phyloP scores from a whole-genome alignment of 2,329 filamentous ascomycete species.

The Aspergillus hortae region DNA sequence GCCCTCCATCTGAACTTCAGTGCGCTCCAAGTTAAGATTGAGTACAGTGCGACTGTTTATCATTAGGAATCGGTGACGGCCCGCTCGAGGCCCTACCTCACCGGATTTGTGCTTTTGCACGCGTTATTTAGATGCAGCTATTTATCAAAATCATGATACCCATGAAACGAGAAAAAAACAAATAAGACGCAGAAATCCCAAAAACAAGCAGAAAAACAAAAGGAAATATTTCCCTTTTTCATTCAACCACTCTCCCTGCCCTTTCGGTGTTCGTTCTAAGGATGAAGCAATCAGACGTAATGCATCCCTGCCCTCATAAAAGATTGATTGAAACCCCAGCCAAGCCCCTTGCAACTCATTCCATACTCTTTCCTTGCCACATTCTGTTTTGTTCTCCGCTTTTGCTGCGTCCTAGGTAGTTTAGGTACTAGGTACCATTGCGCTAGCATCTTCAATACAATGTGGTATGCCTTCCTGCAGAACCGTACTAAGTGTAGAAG shows the following conservation, averaged over 20 bases:
- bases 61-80: no score
- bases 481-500: no score
- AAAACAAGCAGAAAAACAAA: constrained; percentile 1
- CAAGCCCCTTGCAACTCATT: neutral
- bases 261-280: no score
- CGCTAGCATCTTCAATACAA: no score
- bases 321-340: no score
- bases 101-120: no score
- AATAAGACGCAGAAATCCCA: neutral
- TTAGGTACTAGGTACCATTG: neutral
- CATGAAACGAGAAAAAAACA: constrained; percentile 5
- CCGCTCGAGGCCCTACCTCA: no score
- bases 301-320: no score
- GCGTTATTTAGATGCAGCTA: neutral
- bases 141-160: constrained; percentile 13
- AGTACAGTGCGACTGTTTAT: no score
- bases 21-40: neutral
- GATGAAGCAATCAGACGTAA: no score
- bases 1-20: constrained; percentile 47
- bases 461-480: no score
- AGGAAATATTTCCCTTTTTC: neutral
- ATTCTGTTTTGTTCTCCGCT: neutral
- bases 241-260: neutral
- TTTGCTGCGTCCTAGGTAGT: neutral
- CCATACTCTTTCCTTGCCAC: neutral